Evolutionary conservation across 1,284 basidiomycete species (phyloP), one percentile per base, ranked within the genome.

Genomic region (Phellinidium pouzarii): DNA sequence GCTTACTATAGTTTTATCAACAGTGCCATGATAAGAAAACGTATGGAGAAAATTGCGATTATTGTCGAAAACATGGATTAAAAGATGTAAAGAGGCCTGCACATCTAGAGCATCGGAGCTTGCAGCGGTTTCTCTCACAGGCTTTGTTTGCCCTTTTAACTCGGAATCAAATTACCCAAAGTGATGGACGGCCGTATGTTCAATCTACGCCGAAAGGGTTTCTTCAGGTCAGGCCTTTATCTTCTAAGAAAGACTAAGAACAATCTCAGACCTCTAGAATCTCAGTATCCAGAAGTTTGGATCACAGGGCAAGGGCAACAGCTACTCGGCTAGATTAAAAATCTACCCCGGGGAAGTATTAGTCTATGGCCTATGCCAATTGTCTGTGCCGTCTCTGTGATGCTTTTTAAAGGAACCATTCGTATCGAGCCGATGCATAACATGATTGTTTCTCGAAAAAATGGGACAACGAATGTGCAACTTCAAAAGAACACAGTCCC

Each of bases 401-500:
- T 48, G 14, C 31, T 48, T 19, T 23, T 48, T 3, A 38, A 37
- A 48, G 46, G 46, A n/a, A 34, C 36, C 17, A 48, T 48, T 48
- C 46, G 46, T 6, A 48, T 48, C 20, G 46, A 48, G 6, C 23
- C 29, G 14, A 22, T 38, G 26, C 36, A 48, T 23, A 19, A 17
- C 27, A 37, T 25, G 3, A 27, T 46, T 17, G 11, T 14, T 8
- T 11, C 11, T 3, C 17, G 44, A 19, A n/a, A 31, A 29, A 26
- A 5, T 29, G 26, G 11, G 3, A 8, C 9, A 9, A 29, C 7
- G 14, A n/a, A 20, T 14, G 31, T 31, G 2, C 31, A 46, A 29
- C 37, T 40, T 2, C 37, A 40, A 17, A 40, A 40, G n/a, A 17
- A n/a, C 37, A 34, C 11, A 1, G 19, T 40, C 12, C n/a, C 37